phyloP scores from a whole-genome alignment of 2,329 filamentous ascomycete genomes.

The Dactylellina sp. region DNA sequence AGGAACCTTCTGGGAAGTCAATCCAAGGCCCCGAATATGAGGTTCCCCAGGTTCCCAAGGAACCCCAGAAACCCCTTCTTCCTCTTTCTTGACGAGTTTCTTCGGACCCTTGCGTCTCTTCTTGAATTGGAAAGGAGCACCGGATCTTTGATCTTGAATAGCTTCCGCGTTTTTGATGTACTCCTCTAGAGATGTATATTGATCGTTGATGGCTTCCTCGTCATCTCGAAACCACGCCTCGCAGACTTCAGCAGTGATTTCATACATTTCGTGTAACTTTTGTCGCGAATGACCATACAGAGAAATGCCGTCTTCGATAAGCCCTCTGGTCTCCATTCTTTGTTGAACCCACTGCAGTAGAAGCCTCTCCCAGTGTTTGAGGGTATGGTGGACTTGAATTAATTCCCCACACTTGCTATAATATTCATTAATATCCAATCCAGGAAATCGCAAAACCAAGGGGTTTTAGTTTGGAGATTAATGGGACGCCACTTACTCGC shows the following conservation, averaged over 20 bases:
- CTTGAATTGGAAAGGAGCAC: slow-evolving; percentile 6
- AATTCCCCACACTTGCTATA: slow-evolving; percentile 26
- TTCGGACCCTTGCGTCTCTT: neutral
- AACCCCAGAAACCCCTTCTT: neutral
- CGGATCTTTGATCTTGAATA: neutral
- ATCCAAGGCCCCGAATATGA: too few relatives aligned
- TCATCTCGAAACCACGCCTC: slow-evolving; percentile 14
- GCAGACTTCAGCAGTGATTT: neutral
- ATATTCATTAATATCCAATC: neutral
- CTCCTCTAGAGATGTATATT: neutral
- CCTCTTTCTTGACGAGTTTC: neutral
- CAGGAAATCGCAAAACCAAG: too few relatives aligned
- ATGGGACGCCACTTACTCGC: slow-evolving; percentile 15
- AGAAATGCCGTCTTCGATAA: slow-evolving; percentile 14
- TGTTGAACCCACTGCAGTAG: slow-evolving; percentile 16
- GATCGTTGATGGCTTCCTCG: neutral
- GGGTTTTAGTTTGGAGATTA: neutral
- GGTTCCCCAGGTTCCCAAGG: too few relatives aligned
- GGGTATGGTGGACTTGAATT: slow-evolving; percentile 19
- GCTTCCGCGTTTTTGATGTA: neutral
- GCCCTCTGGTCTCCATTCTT: slow-evolving; percentile 1
- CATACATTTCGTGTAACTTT: neutral
- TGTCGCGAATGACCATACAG: neutral
- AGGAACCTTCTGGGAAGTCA: neutral
- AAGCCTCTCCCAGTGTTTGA: slow-evolving; percentile 45